Evolutionary conservation across 352 stramenopile genomes (phyloP).

Genomic region (Phytophthora rubi): DNA sequence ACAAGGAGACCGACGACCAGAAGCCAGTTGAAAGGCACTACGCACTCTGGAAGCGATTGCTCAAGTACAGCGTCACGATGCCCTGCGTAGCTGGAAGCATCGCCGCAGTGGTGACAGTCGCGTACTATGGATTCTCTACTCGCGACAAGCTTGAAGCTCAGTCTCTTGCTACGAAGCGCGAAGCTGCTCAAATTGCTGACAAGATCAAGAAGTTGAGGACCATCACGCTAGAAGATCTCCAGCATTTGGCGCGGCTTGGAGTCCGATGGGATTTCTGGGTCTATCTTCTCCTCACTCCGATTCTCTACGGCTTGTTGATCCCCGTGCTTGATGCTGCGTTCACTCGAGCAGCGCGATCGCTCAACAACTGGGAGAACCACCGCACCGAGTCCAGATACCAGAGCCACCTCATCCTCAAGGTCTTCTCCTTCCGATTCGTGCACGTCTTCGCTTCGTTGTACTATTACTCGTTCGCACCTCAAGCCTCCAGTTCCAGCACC

Average conservation of each 20-base stretch:
- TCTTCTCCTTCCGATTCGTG: slow-evolving; percentile 98
- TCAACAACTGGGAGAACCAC: slow-evolving; percentile 97
- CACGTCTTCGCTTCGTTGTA: slow-evolving; percentile 97
- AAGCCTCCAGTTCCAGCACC: slow-evolving; percentile 5
- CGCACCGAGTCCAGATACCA: slow-evolving; percentile 83
- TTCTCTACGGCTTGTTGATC: slow-evolving; percentile 88
- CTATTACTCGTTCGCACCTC: slow-evolving; percentile 93
- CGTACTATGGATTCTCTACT: slow-evolving; percentile 77
- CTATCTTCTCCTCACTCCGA: slow-evolving; percentile 84
- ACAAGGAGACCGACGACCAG: not conserved
- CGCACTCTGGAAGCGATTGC: slow-evolving; percentile 69
- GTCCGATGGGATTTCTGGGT: slow-evolving; percentile 85
- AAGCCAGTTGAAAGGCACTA: slow-evolving; percentile 50
- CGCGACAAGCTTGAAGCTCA: slow-evolving; percentile 76
- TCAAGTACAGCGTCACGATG: slow-evolving; percentile 81
- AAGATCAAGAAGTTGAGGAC: slow-evolving; percentile 55
- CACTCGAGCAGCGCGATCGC: slow-evolving; percentile 79
- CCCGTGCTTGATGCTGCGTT: slow-evolving; percentile 83
- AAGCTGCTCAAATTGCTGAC: slow-evolving; percentile 51
- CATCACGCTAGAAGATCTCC: slow-evolving; percentile 67
- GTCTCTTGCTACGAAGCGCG: slow-evolving; percentile 50
- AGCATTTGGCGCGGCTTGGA: slow-evolving; percentile 60
- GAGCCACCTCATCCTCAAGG: slow-evolving; percentile 97
- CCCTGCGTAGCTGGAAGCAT: slow-evolving; percentile 70
- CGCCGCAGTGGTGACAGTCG: slow-evolving; percentile 55